Base-by-base conservation (phyloP, 2,329 filamentous ascomycete genomes). In the Rutstroemia sp. region DNA sequence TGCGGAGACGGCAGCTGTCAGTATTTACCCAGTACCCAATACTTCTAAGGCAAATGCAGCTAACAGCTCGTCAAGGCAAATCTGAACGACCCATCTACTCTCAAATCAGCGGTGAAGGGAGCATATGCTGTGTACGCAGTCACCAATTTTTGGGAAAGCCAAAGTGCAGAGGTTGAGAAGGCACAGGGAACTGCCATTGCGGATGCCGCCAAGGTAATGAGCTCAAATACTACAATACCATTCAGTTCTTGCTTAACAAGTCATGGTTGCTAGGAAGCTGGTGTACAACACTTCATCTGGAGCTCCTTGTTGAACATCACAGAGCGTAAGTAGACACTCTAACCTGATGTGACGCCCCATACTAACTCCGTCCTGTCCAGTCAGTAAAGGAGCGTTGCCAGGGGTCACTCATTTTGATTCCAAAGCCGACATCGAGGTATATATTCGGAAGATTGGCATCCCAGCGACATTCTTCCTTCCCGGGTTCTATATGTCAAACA, bases 401-500 rank as follows among this genome's bases (percentile, higher is more conserved):
- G 63, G 73, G 45, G 73, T 78, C 30, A 30, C 53, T 2, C 68
- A 76, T 58, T 76, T 66, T 53, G 51, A 59, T 27, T 73, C 71
- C 48, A 76, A 76, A 62, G 62, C 68, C 1, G 57, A 61, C 0
- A 66, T 74, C 14, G 74, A 76, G 45, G 65, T 69, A 12, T 70
- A 70, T 9, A 68, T 71, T 39, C 58, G 68, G 30, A 52, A 60
- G 10, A 63, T 65, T n/a, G 73, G 71, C 0, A 67, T 81, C 4
- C 73, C 74, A 10, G 73, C 73, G 48, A 72, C 78, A 0, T 81
- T 78, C 64, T 74, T 77, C 59, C 68, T 74, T 3, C 74, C 78
- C 0, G 79, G 71, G 0, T 72, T 71, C 41, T 82, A 78, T 59
- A 80, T 81, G 78, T 73, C 74, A 60, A 81, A 80, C 56, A 69